phyloP scores from a whole-genome alignment of 139 green algal species.

The Yamagishiella unicocca region DNA sequence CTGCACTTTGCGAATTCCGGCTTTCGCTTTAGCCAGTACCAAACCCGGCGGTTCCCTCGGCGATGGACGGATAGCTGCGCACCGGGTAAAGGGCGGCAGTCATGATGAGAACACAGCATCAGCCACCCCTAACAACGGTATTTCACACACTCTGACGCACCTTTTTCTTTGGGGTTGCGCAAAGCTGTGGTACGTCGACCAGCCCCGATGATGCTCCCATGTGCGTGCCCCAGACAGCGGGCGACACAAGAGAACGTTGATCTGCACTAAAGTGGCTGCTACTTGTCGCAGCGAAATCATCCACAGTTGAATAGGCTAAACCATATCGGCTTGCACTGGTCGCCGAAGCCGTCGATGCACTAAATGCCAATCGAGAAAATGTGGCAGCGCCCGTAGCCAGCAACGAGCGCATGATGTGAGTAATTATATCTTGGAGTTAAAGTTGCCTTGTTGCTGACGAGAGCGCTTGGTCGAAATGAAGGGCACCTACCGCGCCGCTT shows the following conservation, averaged over 20 bases:
- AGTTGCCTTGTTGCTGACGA: too few species aligned
- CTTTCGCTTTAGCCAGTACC: slow-evolving; percentile 43
- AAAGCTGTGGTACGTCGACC: slow-evolving; percentile 20
- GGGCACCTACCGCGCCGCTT: too few species aligned
- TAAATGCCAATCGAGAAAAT: not conserved
- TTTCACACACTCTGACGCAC: not conserved
- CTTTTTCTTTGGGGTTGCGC: slow-evolving; percentile 42
- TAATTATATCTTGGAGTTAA: too few species aligned
- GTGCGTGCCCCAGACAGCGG: not conserved
- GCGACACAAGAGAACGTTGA: not conserved
- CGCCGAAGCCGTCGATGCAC: not conserved
- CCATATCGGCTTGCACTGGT: not conserved
- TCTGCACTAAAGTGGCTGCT: not conserved
- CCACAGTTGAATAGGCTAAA: not conserved
- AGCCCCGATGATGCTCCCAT: not conserved
- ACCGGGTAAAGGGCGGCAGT: too few species aligned
- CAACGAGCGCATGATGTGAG: not conserved
- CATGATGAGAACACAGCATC: not conserved
- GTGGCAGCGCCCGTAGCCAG: not conserved
- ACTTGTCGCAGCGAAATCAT: not conserved
- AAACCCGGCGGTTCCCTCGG: slow-evolving; percentile 37
- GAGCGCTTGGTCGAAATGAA: too few species aligned
- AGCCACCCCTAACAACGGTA: too few species aligned
- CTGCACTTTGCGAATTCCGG: slow-evolving; percentile 37
- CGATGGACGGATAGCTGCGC: slow-evolving; percentile 10